Percentiles rank a stretch among this genome's conserved stretches.
Evolutionary conservation across 331 rosid genomes (phyloP).

Genomic region (Acacia pycnantha): DNA sequence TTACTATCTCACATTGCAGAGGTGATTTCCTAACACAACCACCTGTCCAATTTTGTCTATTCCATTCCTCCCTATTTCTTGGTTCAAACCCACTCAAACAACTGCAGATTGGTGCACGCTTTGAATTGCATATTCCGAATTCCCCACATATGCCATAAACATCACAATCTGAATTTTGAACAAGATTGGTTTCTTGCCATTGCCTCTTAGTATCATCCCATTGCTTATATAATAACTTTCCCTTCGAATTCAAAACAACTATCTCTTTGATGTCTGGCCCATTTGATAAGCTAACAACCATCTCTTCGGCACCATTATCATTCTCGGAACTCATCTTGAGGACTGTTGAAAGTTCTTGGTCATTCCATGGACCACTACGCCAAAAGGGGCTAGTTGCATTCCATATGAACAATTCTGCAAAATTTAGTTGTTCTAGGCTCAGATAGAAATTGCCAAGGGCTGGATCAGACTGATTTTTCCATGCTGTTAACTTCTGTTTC

Average conservation of each 20-base stretch:
- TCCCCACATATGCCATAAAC: conserved; percentile 26
- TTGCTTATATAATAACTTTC: neutral
- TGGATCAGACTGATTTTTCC: conserved; percentile 24
- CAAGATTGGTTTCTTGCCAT: no score
- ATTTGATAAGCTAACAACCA: neutral
- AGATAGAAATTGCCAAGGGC: neutral
- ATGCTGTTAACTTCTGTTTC: neutral
- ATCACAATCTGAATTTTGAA: conserved; percentile 23
- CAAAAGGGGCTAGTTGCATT: neutral
- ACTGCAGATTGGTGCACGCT: conserved; percentile 26
- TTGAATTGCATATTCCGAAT: conserved; percentile 35
- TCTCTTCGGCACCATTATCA: neutral
- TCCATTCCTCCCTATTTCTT: conserved; percentile 28
- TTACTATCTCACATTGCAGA: conserved; percentile 2
- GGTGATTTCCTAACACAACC: conserved; percentile 4
- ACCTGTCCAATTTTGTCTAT: conserved; percentile 21
- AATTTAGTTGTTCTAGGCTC: neutral
- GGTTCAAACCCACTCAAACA: conserved; percentile 47
- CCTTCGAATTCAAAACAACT: neutral
- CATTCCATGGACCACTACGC: neutral
- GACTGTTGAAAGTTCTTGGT: neutral
- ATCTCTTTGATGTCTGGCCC: neutral
- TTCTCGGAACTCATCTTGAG: neutral
- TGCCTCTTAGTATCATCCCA: neutral
- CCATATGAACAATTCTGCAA: neutral